A percentile compares a stretch with the other conserved stretches of the same genome.
Evolutionary conservation across 306 rosid species (phyloP).

Genomic region (apple (Malus domestica)): ASM211411v1 NC_041790.1:13496001-13496500

Average conservation of each 20-base stretch:
- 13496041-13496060: slow-evolving; percentile 80
- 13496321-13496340: slow-evolving; percentile 78
- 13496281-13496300: slow-evolving; percentile 54
- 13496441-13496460: slow-evolving; percentile 89
- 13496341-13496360: slow-evolving; percentile 92
- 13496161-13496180: slow-evolving; percentile 84
- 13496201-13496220: slow-evolving; percentile 88
- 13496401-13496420: slow-evolving; percentile 83
- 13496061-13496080: slow-evolving; percentile 97
- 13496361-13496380: slow-evolving; percentile 92
- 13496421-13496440: slow-evolving; percentile 95
- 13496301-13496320: slow-evolving; percentile 72
- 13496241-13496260: slow-evolving; percentile 54
- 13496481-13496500: slow-evolving; percentile 95
- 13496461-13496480: slow-evolving; percentile 82
- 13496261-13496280: slow-evolving; percentile 37
- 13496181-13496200: slow-evolving; percentile 90
- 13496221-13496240: slow-evolving; percentile 64
- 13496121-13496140: slow-evolving; percentile 90
- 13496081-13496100: slow-evolving; percentile 86
- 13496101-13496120: slow-evolving; percentile 87
- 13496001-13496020: slow-evolving; percentile 86
- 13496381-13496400: slow-evolving; percentile 80
- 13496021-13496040: slow-evolving; percentile 95
- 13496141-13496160: slow-evolving; percentile 76